Percentiles rank a stretch among this genome's conserved stretches.
Evolutionary conservation across 257 asterid genomes (phyloP).

Genomic region (Perilla frutescens): DNA sequence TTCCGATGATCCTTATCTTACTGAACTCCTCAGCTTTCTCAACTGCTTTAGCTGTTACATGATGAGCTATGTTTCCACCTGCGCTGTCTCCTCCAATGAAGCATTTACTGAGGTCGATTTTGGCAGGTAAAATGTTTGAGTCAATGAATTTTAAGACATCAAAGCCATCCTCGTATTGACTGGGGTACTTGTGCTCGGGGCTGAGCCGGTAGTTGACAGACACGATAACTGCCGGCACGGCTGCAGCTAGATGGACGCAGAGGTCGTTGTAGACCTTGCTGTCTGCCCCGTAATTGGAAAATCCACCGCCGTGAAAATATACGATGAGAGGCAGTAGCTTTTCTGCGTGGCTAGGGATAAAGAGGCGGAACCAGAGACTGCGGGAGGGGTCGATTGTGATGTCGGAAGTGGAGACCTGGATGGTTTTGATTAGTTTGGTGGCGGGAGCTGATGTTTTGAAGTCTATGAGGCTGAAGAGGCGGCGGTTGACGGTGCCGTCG

Average conservation of each 20-base stretch:
- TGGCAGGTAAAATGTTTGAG: conserved; percentile 23
- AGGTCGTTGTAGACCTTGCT: conserved; percentile 24
- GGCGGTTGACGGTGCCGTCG: conserved; percentile 38
- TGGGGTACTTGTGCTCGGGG: conserved; percentile 44
- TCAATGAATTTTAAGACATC: conserved; percentile 40
- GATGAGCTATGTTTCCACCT: conserved; percentile 49
- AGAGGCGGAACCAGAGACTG: conserved; percentile 49
- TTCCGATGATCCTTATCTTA: conserved; percentile 27
- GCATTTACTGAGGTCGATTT: conserved; percentile 28
- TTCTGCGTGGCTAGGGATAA: conserved; percentile 13
- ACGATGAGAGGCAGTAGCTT: conserved; percentile 33
- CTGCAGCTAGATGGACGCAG: conserved; percentile 31
- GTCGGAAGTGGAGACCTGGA: conserved; percentile 33
- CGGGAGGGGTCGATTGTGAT: conserved; percentile 39
- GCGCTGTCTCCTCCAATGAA: conserved; percentile 45
- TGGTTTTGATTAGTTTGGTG: conserved; percentile 36
- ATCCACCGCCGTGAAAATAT: conserved; percentile 47
- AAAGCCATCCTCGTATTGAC: conserved; percentile 37
- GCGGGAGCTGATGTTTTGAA: conserved; percentile 31
- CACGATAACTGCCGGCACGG: conserved; percentile 36
- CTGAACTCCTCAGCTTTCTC: background rate
- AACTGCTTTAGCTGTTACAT: conserved; percentile 22
- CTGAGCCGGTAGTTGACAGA: conserved; percentile 46
- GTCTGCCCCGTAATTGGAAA: conserved; percentile 22
- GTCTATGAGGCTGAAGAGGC: conserved; percentile 30